Evolutionary conservation across 202 grass and related monocot genomes (phyloP).

Genomic region (Miscanthus sacchariflorus): DNA sequence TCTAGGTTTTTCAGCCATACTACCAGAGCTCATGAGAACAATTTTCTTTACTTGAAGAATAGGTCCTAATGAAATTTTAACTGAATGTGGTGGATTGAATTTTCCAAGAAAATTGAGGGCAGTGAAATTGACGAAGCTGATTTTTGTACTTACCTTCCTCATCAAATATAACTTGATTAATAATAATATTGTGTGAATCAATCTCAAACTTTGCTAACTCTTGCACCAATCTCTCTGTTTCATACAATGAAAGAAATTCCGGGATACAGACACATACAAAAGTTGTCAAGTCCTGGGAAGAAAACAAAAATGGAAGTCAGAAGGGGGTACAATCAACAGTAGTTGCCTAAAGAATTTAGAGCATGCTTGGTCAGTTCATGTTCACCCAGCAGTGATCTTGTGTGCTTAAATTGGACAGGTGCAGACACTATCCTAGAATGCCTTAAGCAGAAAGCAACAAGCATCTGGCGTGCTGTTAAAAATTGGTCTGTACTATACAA

Average conservation of each 20-base stretch:
- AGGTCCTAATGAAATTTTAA: not conserved
- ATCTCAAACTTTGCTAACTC: conserved; percentile 98
- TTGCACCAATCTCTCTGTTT: conserved; percentile 99
- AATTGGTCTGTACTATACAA: not conserved
- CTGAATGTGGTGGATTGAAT: not conserved
- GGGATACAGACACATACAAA: conserved; percentile 99
- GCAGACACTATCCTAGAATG: not conserved
- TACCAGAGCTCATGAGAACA: conserved; percentile 17
- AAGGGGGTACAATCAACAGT: not conserved
- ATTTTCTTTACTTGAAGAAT: conserved; percentile 30
- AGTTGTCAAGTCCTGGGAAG: conserved; percentile 89
- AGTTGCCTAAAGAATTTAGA: conserved; percentile 34
- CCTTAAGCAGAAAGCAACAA: conserved; percentile 1
- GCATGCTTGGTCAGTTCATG: not conserved
- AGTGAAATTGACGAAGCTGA: conserved; percentile 15
- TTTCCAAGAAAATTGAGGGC: conserved; percentile 20
- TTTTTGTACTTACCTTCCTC: conserved; percentile 74
- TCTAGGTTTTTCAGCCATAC: not conserved
- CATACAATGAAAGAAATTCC: conserved; percentile 99
- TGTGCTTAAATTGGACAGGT: conserved; percentile 4
- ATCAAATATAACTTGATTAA: conserved; percentile 98
- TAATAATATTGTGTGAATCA: conserved; percentile 95
- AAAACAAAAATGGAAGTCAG: conserved; percentile 35
- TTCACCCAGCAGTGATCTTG: not conserved
- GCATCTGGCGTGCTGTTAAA: not conserved